Evolutionary conservation across 2,329 filamentous ascomycete species (phyloP), one percentile per base, ranked within the genome.

Genomic region (Fusarium continuum): DNA sequence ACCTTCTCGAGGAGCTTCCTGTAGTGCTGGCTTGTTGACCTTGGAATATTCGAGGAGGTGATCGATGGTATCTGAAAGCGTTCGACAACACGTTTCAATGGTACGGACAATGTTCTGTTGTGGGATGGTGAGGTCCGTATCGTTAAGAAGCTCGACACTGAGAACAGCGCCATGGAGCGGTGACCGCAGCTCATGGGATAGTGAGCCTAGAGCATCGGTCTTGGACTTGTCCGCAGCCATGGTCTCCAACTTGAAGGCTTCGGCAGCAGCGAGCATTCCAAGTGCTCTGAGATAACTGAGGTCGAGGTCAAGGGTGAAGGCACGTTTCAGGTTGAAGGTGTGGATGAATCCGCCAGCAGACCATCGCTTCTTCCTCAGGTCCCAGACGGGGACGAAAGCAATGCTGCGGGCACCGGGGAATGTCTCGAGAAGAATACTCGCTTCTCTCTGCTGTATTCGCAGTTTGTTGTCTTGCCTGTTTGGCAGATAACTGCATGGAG

Each of bases 151-250:
- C 61, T 86, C 84, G 1, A 79, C 77, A 46, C 77, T 84, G 0
- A 83, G 80, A 0, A 88, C 73, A 26, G 88, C 82, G 3, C 86
- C 86, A 51, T 89, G 86, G 1, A 89, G 74, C 0, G 86, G 86
- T 3, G 83, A 86, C 5, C 86, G 78, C 13, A 89, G 73, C 68
- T 89, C 86, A 65, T 89, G 86, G 4, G 83, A 86, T 6, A 89
- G 80, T 2, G 83, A 87, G 1, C 83, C 82, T 8, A 89, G 79
- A 29, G 87, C 82, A 53, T 87, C 84, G 2, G 81, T 81, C 68
- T 87, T 87, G 26, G 83, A 81, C 47, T 76, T 80, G 28, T 81
- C 77, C 0, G 77, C 75, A 9, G 72, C 68, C 10, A 72, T 51
- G 0, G 74, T 67, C 10, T 78, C 72, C 5, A 85, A 58, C 3